A percentile compares a stretch with the other conserved stretches of the same genome.
Evolutionary conservation across 768 basidiomycete genomes (phyloP).

Genomic region (Cystoderma amianthinum): DNA sequence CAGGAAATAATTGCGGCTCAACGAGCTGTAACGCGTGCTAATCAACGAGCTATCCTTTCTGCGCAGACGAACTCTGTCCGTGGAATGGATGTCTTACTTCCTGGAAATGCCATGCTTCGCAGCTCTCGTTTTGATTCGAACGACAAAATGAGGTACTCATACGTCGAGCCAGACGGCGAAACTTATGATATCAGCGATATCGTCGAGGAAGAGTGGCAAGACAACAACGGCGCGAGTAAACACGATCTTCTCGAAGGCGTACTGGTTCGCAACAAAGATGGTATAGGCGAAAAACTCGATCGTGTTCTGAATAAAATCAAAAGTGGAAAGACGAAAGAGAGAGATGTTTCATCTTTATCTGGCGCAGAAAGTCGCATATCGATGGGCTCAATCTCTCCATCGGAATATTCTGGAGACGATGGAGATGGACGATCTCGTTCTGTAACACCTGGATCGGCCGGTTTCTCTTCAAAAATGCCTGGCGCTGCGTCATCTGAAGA

Average conservation of each 20-base stretch:
- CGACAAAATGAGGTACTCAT: conserved; percentile 87
- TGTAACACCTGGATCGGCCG: conserved; percentile 33
- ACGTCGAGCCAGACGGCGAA: conserved; percentile 85
- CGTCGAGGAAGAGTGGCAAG: conserved; percentile 84
- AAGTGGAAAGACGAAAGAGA: conserved; percentile 45
- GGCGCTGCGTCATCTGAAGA: conserved; percentile 2
- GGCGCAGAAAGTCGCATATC: conserved; percentile 19
- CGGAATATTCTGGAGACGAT: conserved; percentile 55
- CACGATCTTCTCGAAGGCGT: conserved; percentile 68
- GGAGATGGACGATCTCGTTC: conserved; percentile 28
- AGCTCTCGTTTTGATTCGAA: conserved; percentile 69
- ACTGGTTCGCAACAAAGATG: conserved; percentile 49
- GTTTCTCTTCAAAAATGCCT: conserved; percentile 14
- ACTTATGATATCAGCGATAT: conserved; percentile 92
- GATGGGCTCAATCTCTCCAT: conserved; percentile 35
- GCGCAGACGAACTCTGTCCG: conserved; percentile 79
- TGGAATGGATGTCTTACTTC: conserved; percentile 84
- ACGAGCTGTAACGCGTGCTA: conserved; percentile 78
- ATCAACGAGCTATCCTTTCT: conserved; percentile 75
- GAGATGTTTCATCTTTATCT: conserved; percentile 16
- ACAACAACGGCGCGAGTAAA: conserved; percentile 29
- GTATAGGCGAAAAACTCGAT: conserved; percentile 62
- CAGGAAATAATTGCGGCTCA: conserved; percentile 95
- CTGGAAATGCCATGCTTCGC: conserved; percentile 79
- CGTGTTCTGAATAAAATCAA: conserved; percentile 73